Base-by-base conservation (phyloP, 257 asterid species). In the Solanum medicagineum region DNA sequence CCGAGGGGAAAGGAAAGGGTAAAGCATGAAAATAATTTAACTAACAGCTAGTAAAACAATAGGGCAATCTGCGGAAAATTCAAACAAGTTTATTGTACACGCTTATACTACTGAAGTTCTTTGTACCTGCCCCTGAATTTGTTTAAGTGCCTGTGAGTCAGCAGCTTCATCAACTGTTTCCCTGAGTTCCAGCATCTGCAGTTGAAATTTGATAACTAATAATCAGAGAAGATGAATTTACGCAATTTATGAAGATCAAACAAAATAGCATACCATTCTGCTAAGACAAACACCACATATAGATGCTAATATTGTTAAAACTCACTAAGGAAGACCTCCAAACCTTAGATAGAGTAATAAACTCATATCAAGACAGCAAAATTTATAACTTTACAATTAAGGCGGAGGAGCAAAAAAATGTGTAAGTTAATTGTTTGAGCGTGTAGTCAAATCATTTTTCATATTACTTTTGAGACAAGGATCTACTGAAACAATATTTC, bases 81-180 rank as follows among this genome's bases (percentile, higher is more conserved):
- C 55, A 70, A 70, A 70, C 29, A 71, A 2, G 55, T 1, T 10
- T 42, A 0, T 0, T n/a, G 1, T 36, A 10, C 44, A 42, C 0
- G 12, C 20, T 20, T 71, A 71, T 71, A 71, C 54, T 42, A 20
- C 29, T 42, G 11, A 7, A 3, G 54, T 6, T 1, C 56, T 44
- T 11, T 26, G 49, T 88, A 94, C 98, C 98, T 94, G 91, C 62
- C 87, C 91, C 87, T 94, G 95, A 86, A 96, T 94, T 87, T 90
- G 89, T 85, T 90, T 91, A 53, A 96, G 87, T 65, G 94, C 89
- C 83, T 87, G 87, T 40, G 88, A 57, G 54, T 91, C 95, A 62
- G 84, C 88, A 16, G 99, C 96, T 87, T 93, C 99, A n/a, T 94
- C 98, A 71, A 96, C 94, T 49, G 94, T 89, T 90, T 94, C 99